A percentile compares a stretch with the other conserved stretches of the same genome.
Conservation (phyloP, 495 filamentous ascomycete genomes). For the Hypoxylon trugodes region DNA sequence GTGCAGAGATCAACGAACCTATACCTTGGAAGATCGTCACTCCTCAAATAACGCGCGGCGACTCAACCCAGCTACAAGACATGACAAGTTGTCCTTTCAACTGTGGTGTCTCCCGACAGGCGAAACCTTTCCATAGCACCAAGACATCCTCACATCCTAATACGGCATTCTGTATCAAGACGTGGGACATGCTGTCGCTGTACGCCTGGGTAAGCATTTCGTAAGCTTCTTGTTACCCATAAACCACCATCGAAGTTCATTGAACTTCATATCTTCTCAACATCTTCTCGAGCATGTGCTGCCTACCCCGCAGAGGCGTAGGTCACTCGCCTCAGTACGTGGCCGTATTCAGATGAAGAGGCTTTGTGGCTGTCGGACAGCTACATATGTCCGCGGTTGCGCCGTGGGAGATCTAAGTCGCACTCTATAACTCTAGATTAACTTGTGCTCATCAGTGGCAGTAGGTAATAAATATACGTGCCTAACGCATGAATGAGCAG, state of each 20-base stretch:
- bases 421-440: constrained; percentile 27
- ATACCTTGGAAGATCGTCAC: not conserved
- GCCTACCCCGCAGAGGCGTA: constrained; percentile 27
- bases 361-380: not conserved
- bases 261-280: not conserved
- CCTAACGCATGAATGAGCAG: not conserved
- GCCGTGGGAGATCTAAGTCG: constrained; percentile 23
- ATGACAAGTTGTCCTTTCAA: too few species aligned
- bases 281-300: not conserved
- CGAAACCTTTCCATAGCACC: not conserved
- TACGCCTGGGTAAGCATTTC: not conserved
- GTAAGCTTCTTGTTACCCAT: not conserved
- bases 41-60: not conserved
- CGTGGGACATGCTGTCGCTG: constrained; percentile 1
- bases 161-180: constrained; percentile 7
- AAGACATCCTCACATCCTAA: constrained; percentile 1
- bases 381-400: constrained; percentile 25
- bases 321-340: not conserved
- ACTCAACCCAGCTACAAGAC: not conserved
- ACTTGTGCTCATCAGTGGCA: constrained; percentile 7
- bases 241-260: not conserved
- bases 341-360: constrained; percentile 20
- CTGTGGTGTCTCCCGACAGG: too few species aligned
- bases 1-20: constrained; percentile 1
- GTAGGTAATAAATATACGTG: not conserved